phyloP scores from a whole-genome alignment of 2,329 filamentous ascomycete genomes.

The Ophiostoma piceae region DNA sequence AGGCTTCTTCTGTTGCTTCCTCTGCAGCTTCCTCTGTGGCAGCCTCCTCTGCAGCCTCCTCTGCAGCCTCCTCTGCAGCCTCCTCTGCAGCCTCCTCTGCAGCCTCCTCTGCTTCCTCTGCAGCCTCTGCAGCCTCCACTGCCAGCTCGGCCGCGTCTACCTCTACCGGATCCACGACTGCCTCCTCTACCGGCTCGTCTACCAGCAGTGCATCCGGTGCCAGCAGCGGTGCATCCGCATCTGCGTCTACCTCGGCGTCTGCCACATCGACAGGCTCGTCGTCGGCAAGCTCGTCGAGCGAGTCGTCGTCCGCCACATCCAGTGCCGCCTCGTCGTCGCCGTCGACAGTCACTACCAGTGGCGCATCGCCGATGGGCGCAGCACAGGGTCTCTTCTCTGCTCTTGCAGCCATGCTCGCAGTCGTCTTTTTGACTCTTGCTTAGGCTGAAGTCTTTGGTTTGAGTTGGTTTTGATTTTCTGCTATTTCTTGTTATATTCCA shows the following conservation, averaged over 20 bases:
- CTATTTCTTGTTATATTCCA: not conserved
- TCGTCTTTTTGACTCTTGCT: not conserved
- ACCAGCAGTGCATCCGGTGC: not conserved
- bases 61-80: not conserved
- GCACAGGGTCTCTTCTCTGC: not conserved
- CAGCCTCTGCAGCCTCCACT: not conserved
- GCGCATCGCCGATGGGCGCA: not conserved
- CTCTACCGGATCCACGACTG: not conserved
- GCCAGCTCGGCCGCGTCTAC: not conserved
- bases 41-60: not conserved
- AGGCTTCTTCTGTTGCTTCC: not conserved
- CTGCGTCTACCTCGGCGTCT: not conserved
- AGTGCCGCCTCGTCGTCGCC: not conserved
- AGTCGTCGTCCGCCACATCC: not conserved
- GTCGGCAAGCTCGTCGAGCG: not conserved
- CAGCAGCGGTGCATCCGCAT: not conserved
- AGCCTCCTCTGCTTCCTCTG: not conserved
- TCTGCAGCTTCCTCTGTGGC: not conserved
- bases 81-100: not conserved
- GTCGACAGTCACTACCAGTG: not conserved
- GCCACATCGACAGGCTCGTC: not conserved
- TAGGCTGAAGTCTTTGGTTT: not conserved
- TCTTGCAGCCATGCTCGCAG: not conserved
- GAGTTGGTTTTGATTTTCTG: not conserved
- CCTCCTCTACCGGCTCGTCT: not conserved